Evolutionary conservation across 192 early-diverging fungal species (phyloP).

Genomic region (Obelidium mucronatum): DNA sequence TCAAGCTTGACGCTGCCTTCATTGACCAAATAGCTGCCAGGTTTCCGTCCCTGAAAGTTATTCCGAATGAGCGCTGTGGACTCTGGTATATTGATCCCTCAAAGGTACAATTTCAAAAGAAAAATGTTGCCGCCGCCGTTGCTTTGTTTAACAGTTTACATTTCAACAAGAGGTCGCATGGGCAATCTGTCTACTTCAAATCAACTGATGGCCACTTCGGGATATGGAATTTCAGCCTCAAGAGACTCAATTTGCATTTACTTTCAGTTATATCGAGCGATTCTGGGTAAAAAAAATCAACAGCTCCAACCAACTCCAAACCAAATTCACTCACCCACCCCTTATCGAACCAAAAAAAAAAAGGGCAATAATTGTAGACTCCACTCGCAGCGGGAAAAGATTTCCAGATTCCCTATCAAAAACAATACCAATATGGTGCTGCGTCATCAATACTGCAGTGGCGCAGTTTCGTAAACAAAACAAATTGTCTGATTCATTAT

Average conservation of each 20-base stretch:
- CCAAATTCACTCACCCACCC: no score
- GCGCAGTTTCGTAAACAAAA: not conserved
- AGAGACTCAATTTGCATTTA: slow-evolving; percentile 80
- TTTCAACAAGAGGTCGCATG: slow-evolving; percentile 39
- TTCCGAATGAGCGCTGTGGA: slow-evolving; percentile 88
- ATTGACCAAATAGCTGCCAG: slow-evolving; percentile 62
- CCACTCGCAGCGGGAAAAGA: slow-evolving; percentile 82
- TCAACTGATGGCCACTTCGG: slow-evolving; percentile 93
- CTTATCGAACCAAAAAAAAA: not conserved
- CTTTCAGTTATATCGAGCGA: slow-evolving; percentile 60
- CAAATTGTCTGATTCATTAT: not conserved
- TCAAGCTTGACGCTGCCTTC: slow-evolving; percentile 78
- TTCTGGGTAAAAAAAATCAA: no score
- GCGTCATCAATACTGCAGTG: slow-evolving; percentile 69
- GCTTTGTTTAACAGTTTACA: not conserved
- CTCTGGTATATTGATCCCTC: slow-evolving; percentile 81
- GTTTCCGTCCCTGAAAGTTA: slow-evolving; percentile 66
- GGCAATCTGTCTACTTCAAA: slow-evolving; percentile 85
- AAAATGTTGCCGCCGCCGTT: no score
- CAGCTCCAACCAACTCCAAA: no score
- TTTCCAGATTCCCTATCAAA: slow-evolving; percentile 86
- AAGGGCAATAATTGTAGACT: slow-evolving; percentile 87
- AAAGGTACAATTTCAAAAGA: slow-evolving; percentile 53
- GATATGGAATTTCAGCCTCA: slow-evolving; percentile 84
- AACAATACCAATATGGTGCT: slow-evolving; percentile 92